Evolutionary conservation across 139 green algal genomes (phyloP), one percentile per base, ranked within the genome.

Genomic region (Closterium sp.): DNA sequence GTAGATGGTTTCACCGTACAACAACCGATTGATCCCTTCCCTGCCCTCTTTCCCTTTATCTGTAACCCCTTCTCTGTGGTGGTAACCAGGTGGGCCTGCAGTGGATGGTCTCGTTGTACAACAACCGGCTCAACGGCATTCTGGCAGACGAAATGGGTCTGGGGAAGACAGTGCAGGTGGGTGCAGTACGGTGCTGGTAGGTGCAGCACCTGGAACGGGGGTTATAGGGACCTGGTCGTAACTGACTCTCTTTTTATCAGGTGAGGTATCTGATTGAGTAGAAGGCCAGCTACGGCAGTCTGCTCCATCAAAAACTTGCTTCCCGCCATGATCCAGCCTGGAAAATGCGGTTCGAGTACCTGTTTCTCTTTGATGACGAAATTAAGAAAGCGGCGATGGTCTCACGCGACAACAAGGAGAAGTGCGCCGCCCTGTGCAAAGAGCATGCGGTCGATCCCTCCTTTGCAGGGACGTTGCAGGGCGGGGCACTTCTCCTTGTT

Each of bases 21-120:
- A 66, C 84, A 87, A 87, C 21, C 33, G 84, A 19, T 16, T 87
- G 12, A 43, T 28, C 28, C 28, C 76, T 28, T 85, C 25, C 76
- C 28, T 28, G 25, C 76, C 28, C 76, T 85, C 76, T 28, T 28
- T 28, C 25, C 76, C 76, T 28, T 28, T 85, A 25, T 85, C 76
- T 85, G 25, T 85, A 25, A 25, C 76, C 76, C 76, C 19, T 19
- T 36, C 12, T 31, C 84, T 88, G 16, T 90, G 69, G 34, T 35
- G 25, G 33, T 76, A 69, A 91, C 28, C 90, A 92, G 90, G 91
- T 95, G 6, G 91, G 98, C 4, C 94, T 99, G 94, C 95, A 98
- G 92, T 99, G 98, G 98, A 98, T 99, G 97, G 95, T 99, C 5
- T 97, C 94, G 0, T 95, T 99, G 84, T 98, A 98, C 94, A 98